A percentile compares a stretch with the other conserved stretches of the same genome.
phyloP scores from a whole-genome alignment of 2,329 filamentous ascomycete genomes.

The Colletotrichum coccodes region DNA sequence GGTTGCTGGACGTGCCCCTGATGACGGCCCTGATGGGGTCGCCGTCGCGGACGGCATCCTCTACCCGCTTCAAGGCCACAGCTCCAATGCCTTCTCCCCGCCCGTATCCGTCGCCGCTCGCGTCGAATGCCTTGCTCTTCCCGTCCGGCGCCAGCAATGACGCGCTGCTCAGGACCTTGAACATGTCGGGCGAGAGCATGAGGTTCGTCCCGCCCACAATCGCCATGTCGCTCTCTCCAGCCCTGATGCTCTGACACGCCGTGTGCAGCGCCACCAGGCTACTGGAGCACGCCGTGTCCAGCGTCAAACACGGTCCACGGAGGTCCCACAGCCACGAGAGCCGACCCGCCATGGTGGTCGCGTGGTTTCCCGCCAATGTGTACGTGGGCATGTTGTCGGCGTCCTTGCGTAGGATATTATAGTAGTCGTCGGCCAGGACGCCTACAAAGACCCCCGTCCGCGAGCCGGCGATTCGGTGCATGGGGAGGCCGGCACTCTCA shows the following conservation, averaged over 20 bases:
- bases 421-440: conserved; percentile 44
- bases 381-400: conserved; percentile 34
- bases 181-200: background rate
- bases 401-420: conserved; percentile 39
- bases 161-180: background rate
- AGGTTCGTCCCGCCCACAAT: conserved; percentile 38
- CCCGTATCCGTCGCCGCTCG: background rate
- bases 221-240: conserved; percentile 41
- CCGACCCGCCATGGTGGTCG: conserved; percentile 35
- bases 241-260: conserved; percentile 41
- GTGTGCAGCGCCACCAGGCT: conserved; percentile 43
- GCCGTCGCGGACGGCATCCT: conserved; percentile 49
- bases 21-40: conserved; percentile 50
- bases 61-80: conserved; percentile 57
- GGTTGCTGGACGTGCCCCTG: conserved; percentile 45
- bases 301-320: conserved; percentile 40
- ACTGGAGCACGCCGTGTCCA: conserved; percentile 48
- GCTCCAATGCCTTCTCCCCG: conserved; percentile 34
- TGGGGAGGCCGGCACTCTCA: conserved; percentile 20
- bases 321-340: conserved; percentile 38
- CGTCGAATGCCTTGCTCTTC: background rate
- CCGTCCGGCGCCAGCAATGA: background rate
- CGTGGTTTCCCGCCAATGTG: conserved; percentile 38
- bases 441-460: conserved; percentile 45
- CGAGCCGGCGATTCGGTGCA: conserved; percentile 36